These are phyloP conservation scores for Alternaria sp. DNA, from an alignment of 2,329 filamentous ascomycete genomes.

Conservation along the genomic window DNA sequence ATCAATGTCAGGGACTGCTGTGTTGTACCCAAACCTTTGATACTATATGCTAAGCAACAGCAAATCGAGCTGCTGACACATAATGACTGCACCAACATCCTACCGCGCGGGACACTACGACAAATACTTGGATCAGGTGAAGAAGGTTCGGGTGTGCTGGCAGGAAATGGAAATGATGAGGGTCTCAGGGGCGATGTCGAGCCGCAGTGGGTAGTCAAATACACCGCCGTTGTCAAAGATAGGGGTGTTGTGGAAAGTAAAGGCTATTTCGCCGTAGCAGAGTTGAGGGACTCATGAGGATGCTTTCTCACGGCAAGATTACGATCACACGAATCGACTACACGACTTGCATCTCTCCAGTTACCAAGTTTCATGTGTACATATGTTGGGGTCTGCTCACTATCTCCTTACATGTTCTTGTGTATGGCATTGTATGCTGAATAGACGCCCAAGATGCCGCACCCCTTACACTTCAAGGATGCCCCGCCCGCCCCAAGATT, in stretches of 20 bases:
- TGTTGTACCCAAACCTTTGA: slow-evolving; percentile 88
- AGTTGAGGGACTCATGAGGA: slow-evolving; percentile 58
- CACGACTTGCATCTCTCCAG: not conserved
- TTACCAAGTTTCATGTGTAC: not conserved
- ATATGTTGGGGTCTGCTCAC: not conserved
- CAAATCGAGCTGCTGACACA: slow-evolving; percentile 91
- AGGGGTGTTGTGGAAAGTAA: slow-evolving; percentile 98
- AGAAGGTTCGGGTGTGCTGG: slow-evolving; percentile 78
- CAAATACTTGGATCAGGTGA: slow-evolving; percentile 80
- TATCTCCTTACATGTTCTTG: not conserved
- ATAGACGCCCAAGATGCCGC: not conserved
- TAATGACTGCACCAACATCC: slow-evolving; percentile 90
- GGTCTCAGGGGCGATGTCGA: slow-evolving; percentile 80
- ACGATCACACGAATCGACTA: not conserved
- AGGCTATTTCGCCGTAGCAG: slow-evolving; percentile 91
- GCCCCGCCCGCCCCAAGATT: not conserved
- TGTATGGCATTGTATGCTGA: not conserved
- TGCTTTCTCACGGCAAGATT: not conserved
- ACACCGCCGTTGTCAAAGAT: slow-evolving; percentile 93
- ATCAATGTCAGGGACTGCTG: slow-evolving; percentile 97
- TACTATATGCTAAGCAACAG: slow-evolving; percentile 82
- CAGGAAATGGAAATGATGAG: slow-evolving; percentile 62
- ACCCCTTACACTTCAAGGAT: not conserved
- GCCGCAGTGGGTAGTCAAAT: slow-evolving; percentile 96
- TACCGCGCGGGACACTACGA: slow-evolving; percentile 83